Conservation (phyloP, 1,284 basidiomycete species). For the Cutaneotrichosporon mucoides region DNA sequence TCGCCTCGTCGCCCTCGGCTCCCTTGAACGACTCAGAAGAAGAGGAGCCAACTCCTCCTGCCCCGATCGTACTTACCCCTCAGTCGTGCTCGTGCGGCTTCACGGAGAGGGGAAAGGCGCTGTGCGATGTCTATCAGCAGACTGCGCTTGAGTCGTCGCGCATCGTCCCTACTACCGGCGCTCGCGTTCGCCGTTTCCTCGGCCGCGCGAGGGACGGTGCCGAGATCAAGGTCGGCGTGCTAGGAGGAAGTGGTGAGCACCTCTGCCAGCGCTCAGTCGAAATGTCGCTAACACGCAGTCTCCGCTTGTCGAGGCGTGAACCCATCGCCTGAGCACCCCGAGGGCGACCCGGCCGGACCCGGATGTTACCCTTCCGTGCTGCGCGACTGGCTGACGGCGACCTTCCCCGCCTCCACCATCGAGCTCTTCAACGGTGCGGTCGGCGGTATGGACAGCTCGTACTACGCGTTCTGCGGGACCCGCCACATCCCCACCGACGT, state of each 20-base stretch:
- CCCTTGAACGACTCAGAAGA: background rate
- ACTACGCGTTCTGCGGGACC: slow-evolving; percentile 49
- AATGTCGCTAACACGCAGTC: slow-evolving; percentile 28
- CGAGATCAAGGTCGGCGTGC: slow-evolving; percentile 39
- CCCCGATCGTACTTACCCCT: background rate
- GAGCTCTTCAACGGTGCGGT: slow-evolving; percentile 44
- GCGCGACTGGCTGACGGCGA: slow-evolving; percentile 35
- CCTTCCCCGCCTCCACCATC: slow-evolving; percentile 29
- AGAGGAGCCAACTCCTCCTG: background rate
- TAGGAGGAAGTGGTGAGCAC: slow-evolving; percentile 46
- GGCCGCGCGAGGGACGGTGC: slow-evolving; percentile 36
- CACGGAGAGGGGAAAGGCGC: slow-evolving; percentile 28
- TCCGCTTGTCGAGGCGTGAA: slow-evolving; percentile 48
- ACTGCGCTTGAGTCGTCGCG: slow-evolving; percentile 30
- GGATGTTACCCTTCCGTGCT: slow-evolving; percentile 45
- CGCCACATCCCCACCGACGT: slow-evolving; percentile 45
- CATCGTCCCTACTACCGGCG: slow-evolving; percentile 36
- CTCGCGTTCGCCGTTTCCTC: slow-evolving; percentile 34
- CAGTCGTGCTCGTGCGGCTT: slow-evolving; percentile 30
- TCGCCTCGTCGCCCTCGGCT: background rate
- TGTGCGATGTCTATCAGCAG: slow-evolving; percentile 40
- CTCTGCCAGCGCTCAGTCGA: background rate
- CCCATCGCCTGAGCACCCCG: slow-evolving; percentile 36
- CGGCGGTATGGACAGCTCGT: slow-evolving; percentile 48
- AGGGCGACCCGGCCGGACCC: slow-evolving; percentile 44